phyloP scores from a whole-genome alignment of 192 early-diverging fungal genomes.

The Podila verticillata region DNA sequence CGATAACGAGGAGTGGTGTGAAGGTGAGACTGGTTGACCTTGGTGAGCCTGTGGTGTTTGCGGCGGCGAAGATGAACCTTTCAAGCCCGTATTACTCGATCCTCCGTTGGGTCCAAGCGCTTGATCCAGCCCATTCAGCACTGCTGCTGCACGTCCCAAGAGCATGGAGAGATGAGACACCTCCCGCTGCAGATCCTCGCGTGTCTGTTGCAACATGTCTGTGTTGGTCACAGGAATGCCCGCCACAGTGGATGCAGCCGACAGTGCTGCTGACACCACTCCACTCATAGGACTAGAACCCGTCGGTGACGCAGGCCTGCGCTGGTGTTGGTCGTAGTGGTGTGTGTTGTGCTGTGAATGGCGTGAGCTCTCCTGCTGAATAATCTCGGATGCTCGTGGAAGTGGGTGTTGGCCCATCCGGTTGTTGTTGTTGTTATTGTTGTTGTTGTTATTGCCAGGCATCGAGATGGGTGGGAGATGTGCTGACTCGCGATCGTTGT shows the following conservation, averaged over 20 bases:
- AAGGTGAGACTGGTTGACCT: background rate
- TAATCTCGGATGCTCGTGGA: slow-evolving; percentile 40
- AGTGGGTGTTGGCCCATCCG: slow-evolving; percentile 12
- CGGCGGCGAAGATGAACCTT: background rate
- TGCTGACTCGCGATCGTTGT: slow-evolving; percentile 2
- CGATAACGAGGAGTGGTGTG: background rate
- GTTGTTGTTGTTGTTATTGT: background rate
- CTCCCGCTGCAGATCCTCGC: slow-evolving; percentile 66
- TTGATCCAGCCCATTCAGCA: slow-evolving; percentile 63
- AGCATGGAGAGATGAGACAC: slow-evolving; percentile 63
- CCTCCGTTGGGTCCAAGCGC: slow-evolving; percentile 47
- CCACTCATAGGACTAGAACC: background rate
- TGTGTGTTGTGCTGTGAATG: slow-evolving; percentile 1
- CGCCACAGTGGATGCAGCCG: background rate
- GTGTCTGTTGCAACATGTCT: slow-evolving; percentile 60
- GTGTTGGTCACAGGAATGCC: slow-evolving; percentile 13
- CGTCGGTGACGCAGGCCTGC: background rate
- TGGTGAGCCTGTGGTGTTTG: background rate
- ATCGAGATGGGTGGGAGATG: slow-evolving; percentile 41
- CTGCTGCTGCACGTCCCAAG: slow-evolving; percentile 62
- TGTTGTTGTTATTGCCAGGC: slow-evolving; percentile 10
- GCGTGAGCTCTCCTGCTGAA: slow-evolving; percentile 12
- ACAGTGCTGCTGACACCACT: background rate
- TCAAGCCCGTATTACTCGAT: background rate
- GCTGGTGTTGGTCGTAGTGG: background rate